A percentile compares a stretch with the other conserved stretches of the same genome.
Evolutionary conservation across 441 rosid species (phyloP).

Genomic region (Corymbia calophylla): DNA sequence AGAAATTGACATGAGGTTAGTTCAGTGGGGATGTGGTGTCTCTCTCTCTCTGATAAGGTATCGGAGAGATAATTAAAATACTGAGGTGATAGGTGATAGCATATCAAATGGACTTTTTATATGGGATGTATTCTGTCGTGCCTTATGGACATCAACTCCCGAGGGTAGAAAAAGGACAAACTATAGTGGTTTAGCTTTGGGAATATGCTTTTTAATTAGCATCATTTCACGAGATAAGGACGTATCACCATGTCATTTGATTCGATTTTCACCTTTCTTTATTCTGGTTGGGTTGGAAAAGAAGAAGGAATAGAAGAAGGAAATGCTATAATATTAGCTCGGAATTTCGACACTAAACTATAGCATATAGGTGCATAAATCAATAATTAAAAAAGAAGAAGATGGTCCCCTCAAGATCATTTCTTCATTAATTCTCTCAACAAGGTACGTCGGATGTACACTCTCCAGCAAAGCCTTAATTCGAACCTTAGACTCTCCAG

Average conservation of each 20-base stretch:
- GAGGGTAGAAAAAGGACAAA: not conserved
- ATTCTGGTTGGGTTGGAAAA: not conserved
- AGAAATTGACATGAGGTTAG: not conserved
- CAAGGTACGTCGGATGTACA: not conserved
- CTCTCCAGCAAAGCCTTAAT: not conserved
- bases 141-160: not conserved
- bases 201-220: not conserved
- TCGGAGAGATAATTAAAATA: not conserved
- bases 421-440: not conserved
- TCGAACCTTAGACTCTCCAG: not conserved
- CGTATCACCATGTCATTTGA: not conserved
- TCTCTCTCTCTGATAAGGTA: not conserved
- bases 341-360: not conserved
- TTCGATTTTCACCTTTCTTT: not conserved
- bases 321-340: not conserved
- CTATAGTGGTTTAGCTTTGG: not conserved
- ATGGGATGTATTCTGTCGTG: not conserved
- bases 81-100: not conserved
- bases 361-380: not conserved
- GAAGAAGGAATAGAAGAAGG: not conserved
- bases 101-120: not conserved
- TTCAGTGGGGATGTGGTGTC: not conserved
- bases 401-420: not conserved
- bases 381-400: not conserved
- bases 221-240: not conserved